A percentile compares a stretch with the other conserved stretches of the same genome.
These are phyloP conservation scores for Penicillium canariense DNA, from an alignment of 495 filamentous ascomycete genomes.

Conservation along the genomic window DNA sequence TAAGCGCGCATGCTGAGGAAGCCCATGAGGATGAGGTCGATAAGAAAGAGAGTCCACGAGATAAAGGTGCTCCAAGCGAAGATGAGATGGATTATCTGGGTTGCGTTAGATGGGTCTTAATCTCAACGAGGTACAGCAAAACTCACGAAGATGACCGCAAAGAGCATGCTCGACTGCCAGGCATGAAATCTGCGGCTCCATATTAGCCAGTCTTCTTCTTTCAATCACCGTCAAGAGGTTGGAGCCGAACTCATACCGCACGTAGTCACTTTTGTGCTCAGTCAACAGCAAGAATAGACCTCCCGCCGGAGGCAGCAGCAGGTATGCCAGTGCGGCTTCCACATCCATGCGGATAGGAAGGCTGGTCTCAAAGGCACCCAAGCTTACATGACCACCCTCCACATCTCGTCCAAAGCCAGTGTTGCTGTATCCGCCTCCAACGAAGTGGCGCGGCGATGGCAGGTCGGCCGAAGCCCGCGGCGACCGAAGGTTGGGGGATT, in stretches of 20 bases:
- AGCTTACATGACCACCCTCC: slow-evolving; percentile 60
- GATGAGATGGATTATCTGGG: slow-evolving; percentile 70
- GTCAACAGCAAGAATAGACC: slow-evolving; percentile 79
- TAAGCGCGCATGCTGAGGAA: slow-evolving; percentile 80
- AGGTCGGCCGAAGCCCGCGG: slow-evolving; percentile 39
- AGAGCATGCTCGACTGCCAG: slow-evolving; percentile 89
- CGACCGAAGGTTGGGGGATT: slow-evolving; percentile 49
- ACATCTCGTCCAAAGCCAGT: slow-evolving; percentile 38
- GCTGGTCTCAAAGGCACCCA: slow-evolving; percentile 75
- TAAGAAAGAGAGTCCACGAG: slow-evolving; percentile 76
- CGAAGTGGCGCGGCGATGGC: slow-evolving; percentile 43
- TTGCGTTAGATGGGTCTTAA: not conserved
- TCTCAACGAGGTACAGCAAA: not conserved
- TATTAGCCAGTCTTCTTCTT: slow-evolving; percentile 3
- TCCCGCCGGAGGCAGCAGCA: slow-evolving; percentile 82
- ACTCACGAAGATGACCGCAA: slow-evolving; percentile 76
- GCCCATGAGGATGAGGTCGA: slow-evolving; percentile 72
- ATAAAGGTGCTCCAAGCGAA: slow-evolving; percentile 81
- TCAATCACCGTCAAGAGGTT: not conserved
- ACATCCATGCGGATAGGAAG: slow-evolving; percentile 78
- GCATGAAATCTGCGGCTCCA: slow-evolving; percentile 73
- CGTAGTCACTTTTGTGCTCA: slow-evolving; percentile 95
- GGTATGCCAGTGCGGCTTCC: slow-evolving; percentile 89
- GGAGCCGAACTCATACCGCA: slow-evolving; percentile 59
- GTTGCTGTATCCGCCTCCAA: slow-evolving; percentile 32